Base-by-base conservation (phyloP, 2,329 filamentous ascomycete species). In the Fusarium drepaniforme region DNA sequence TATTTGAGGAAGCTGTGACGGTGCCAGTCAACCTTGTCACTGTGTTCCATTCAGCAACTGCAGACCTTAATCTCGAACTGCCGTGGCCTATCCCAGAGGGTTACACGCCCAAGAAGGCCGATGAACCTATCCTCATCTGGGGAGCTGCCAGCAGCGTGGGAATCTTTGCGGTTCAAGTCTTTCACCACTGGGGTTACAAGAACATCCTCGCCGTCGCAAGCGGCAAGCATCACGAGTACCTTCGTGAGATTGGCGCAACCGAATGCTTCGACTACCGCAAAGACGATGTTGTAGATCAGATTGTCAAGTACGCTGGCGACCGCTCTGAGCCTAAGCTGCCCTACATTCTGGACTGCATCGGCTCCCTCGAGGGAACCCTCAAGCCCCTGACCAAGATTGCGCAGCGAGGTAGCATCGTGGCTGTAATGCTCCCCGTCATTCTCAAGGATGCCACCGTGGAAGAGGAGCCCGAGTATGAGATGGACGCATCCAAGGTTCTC, bases 341-440 rank as follows among this genome's bases (percentile, higher is more conserved):
- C 3, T 85, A 85, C 53, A 83, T 90, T 18, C 76, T 91, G 13
- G 89, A 91, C 80, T 91, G 89, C 79, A 90, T 91, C 66, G 88
- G 88, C 3, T 87, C 85, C 4, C 79, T 86, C 40, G 76, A 82
- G 3, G 86, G 86, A 0, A 87, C 86, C 8, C 73, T 91, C 8
- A 75, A 76, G 37, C 89, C 87, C 3, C 81, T 92, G 38, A 83
- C 85, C 7, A 84, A 84, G 72, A 82, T 93, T 28, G 89, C 88
- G 0, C 81, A 84, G 68, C 78, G 64, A 2, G 88, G 88, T 0
- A 81, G 84, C 5, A 88, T 81, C 28, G 88, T 92, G 0, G 91
- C 90, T 0, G 81, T 92, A 18, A 85, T 93, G 81, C 80, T 93
- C 8, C 91, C 91, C 0, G 86, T 92, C 18, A 89, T 92, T 67